Evolutionary conservation across 495 filamentous ascomycete species (phyloP).

Genomic region (Penicillium lividum): DNA sequence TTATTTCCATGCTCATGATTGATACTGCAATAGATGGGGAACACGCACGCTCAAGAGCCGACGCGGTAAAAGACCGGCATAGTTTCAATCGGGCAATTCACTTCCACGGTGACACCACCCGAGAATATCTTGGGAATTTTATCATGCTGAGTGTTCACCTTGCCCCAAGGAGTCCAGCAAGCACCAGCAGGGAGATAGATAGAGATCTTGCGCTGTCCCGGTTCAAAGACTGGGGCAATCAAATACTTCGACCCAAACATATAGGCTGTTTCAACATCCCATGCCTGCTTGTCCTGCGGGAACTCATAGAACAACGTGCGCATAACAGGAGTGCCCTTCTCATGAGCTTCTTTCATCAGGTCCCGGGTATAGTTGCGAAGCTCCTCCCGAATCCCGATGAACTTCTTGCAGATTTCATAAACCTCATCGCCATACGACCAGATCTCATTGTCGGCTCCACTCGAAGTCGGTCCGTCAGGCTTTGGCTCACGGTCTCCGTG

Average conservation of each 20-base stretch:
- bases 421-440: conserved; percentile 60
- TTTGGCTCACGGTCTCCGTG: conserved; percentile 61
- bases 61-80: conserved; percentile 51
- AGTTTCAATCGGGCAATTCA: conserved; percentile 49
- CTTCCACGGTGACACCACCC: conserved; percentile 39
- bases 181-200: conserved; percentile 51
- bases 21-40: background rate
- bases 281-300: conserved; percentile 46
- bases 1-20: background rate
- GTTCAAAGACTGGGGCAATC: conserved; percentile 48
- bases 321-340: conserved; percentile 56
- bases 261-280: conserved; percentile 55
- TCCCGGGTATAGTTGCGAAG: conserved; percentile 51
- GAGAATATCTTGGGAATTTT: conserved; percentile 21
- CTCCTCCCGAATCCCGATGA: conserved; percentile 53
- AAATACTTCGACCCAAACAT: conserved; percentile 57
- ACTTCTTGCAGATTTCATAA: conserved; percentile 57
- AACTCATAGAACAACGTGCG: conserved; percentile 60
- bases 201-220: conserved; percentile 39
- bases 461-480: conserved; percentile 38
- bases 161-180: conserved; percentile 44
- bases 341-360: conserved; percentile 56
- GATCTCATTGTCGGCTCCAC: conserved; percentile 56
- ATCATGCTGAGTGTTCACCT: conserved; percentile 8
- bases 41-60: conserved; percentile 1